Base-by-base conservation (phyloP, 441 rosid genomes). In the Pelargonium exstipulatum region DNA sequence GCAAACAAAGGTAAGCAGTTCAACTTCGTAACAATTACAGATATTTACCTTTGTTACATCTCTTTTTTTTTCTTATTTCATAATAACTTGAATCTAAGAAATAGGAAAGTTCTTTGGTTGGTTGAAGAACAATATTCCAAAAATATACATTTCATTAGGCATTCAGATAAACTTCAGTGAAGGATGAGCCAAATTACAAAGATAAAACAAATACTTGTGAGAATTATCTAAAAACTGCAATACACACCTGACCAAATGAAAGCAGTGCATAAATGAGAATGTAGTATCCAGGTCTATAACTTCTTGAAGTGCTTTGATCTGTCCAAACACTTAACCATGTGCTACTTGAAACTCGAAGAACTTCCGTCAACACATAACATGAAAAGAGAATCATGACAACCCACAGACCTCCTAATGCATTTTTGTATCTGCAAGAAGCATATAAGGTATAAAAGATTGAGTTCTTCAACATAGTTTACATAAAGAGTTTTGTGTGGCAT, bases 281-380 rank as follows among this genome's bases (percentile, higher is more conserved):
- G 81, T 90, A 95, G 81, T 78, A 89, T 58, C 83, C 72, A 57
- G 98, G 88, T 61, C 90, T 91, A 71, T 88, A 89, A 17, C 29
- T 78, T 80, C 76, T 83, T 26, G 76, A 67, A 80, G 85, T 62
- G 69, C 88, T 84, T 83, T 84, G 92, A 84, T 87, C 90, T 37
- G 99, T 92, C 99, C 99, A 95, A 68, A 72, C 76, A 80, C 99
- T 95, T 85, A 92, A 83, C 99, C 99, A 95, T n/a, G 91, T 92
- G 80, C 99, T 95, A 73, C 94, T 85, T 70, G 92, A 88, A 80
- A 95, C 85, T 74, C 99, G 84, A 66, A 95, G 82, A 70, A 78
- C 78, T 88, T 95, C 99, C 42, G 97, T 85, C 58, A 79, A 26
- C 68, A 88, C 57, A 65, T 88, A 92, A 85, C 98, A 95, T 58